Evolutionary conservation across 805 yeast genomes (phyloP).

Genomic region (Sugiyamaella floridensis): DNA sequence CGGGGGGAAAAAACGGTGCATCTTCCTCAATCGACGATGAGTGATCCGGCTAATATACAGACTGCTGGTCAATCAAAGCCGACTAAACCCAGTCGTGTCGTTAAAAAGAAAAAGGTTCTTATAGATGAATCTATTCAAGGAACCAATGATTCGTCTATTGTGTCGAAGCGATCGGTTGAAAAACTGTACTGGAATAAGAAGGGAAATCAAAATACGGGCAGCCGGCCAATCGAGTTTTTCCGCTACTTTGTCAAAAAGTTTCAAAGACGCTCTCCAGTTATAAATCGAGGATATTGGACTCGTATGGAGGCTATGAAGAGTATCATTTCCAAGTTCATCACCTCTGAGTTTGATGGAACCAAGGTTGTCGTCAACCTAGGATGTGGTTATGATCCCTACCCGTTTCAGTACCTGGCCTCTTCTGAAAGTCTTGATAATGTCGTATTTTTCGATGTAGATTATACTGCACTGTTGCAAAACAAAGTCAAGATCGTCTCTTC

Average conservation of each 20-base stretch:
- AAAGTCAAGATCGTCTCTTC: constrained; percentile 48
- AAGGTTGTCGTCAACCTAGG: constrained; percentile 61
- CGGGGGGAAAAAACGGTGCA: not conserved
- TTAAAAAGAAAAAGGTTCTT: constrained; percentile 10
- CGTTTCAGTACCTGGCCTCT: constrained; percentile 44
- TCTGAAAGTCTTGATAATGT: constrained; percentile 29
- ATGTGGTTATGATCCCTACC: constrained; percentile 67
- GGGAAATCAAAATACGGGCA: constrained; percentile 6
- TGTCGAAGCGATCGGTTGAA: constrained; percentile 76
- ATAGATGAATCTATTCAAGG: constrained; percentile 70
- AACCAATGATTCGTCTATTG: constrained; percentile 77
- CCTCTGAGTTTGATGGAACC: constrained; percentile 20
- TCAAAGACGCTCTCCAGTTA: constrained; percentile 68
- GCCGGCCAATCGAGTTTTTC: constrained; percentile 40
- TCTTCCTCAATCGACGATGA: not conserved
- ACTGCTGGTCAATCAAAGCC: not conserved
- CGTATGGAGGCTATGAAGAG: constrained; percentile 63
- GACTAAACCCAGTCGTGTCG: not conserved
- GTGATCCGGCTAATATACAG: not conserved
- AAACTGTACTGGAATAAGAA: constrained; percentile 35
- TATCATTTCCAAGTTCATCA: constrained; percentile 43
- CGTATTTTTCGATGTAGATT: constrained; percentile 65
- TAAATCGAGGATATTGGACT: constrained; percentile 78
- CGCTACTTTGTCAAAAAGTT: constrained; percentile 59
- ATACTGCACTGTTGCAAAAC: constrained; percentile 55